A percentile compares a stretch with the other conserved stretches of the same genome.
phyloP scores from a whole-genome alignment of 2,329 filamentous ascomycete genomes.

The Aspergillus hiratsukae region DNA sequence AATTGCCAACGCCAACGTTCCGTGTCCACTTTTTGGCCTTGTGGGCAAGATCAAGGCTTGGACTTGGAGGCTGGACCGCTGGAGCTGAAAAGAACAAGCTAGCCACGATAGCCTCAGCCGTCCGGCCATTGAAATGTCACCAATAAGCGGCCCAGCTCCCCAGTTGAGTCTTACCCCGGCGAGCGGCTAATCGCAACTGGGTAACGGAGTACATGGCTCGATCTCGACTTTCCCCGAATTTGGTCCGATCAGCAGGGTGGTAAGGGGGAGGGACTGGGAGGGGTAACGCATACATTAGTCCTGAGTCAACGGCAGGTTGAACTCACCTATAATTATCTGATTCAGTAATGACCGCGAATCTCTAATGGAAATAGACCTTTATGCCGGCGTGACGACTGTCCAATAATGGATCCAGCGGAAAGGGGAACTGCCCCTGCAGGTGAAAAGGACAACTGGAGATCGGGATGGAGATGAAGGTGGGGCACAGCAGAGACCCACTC shows the following conservation, averaged over 20 bases:
- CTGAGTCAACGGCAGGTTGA: not conserved
- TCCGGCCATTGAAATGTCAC: not conserved
- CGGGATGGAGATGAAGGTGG: not conserved
- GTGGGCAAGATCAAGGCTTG: conserved; percentile 7
- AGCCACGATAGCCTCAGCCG: not conserved
- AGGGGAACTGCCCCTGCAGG: not conserved
- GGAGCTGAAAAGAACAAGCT: conserved; percentile 14
- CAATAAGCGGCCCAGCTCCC: not conserved
- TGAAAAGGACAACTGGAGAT: not conserved
- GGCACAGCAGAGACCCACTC: not conserved
- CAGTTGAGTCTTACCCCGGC: not conserved
- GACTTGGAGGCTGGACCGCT: too few species aligned
- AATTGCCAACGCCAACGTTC: not conserved
- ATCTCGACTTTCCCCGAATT: not conserved
- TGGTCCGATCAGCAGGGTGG: not conserved
- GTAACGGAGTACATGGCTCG: not conserved
- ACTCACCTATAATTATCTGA: not conserved
- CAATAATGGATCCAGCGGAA: not conserved
- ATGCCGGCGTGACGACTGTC: not conserved
- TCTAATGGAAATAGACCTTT: not conserved
- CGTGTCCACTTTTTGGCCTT: not conserved
- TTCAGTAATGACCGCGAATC: not conserved
- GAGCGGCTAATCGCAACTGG: not conserved
- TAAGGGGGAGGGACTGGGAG: not conserved
- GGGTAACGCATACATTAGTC: not conserved